A percentile compares a stretch with the other conserved stretches of the same genome.
These are phyloP conservation scores for Jimgerdemannia flammicorona DNA, from an alignment of 192 early-diverging fungal genomes.

Conservation along the genomic window DNA sequence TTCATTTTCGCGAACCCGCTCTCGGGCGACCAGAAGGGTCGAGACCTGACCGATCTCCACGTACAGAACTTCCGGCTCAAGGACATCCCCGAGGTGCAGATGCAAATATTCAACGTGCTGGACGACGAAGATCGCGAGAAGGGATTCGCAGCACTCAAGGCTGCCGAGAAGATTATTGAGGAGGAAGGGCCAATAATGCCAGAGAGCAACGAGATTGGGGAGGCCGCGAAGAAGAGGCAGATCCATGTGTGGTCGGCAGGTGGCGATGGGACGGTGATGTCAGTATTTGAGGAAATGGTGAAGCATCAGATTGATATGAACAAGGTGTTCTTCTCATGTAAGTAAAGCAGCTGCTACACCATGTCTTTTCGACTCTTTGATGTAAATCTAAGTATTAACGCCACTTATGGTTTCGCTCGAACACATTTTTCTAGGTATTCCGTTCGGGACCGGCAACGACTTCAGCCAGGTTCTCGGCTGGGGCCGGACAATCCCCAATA, in stretches of 20 bases:
- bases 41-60: conserved; percentile 52
- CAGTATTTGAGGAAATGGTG: conserved; percentile 61
- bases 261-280: conserved; percentile 74
- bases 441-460: conserved; percentile 77
- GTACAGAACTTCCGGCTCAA: conserved; percentile 66
- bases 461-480: conserved; percentile 73
- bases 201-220: conserved; percentile 40
- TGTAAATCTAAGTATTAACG: too few species aligned
- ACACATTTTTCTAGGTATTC: conserved; percentile 38
- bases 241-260: conserved; percentile 77
- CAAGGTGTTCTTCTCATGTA: conserved; percentile 64
- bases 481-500: conserved; percentile 61
- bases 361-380: too few species aligned
- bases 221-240: conserved; percentile 34
- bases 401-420: neutral
- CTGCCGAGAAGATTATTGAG: conserved; percentile 20
- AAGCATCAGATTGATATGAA: conserved; percentile 55
- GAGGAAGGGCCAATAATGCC: conserved; percentile 10
- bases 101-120: conserved; percentile 70
- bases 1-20: conserved; percentile 78
- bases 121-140: conserved; percentile 47
- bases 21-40: conserved; percentile 66
- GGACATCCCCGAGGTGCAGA: conserved; percentile 60
- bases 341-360: neutral
- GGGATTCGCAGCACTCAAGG: conserved; percentile 54